These are phyloP conservation scores for Erodium trifolium DNA, from an alignment of 441 rosid species.

Conservation along the genomic window DNA sequence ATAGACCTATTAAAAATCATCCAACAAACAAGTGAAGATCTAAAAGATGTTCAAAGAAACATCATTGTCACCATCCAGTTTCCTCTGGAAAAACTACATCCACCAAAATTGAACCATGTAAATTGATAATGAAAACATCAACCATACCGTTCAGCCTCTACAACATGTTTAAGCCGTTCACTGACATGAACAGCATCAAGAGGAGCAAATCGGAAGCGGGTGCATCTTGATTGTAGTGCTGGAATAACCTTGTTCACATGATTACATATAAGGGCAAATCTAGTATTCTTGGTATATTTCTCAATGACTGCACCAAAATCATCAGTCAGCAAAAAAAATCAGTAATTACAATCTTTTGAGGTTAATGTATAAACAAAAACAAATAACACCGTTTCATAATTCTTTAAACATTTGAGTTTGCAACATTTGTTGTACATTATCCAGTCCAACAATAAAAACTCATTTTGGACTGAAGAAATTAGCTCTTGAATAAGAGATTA, in stretches of 20 bases:
- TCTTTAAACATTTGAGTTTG: neutral
- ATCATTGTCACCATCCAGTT: neutral
- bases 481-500: neutral
- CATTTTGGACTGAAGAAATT: neutral
- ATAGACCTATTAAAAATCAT: neutral
- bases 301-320: conserved; percentile 57
- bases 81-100: neutral
- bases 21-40: conserved; percentile 12
- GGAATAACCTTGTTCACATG: conserved; percentile 96
- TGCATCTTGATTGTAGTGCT: conserved; percentile 92
- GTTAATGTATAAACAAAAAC: neutral
- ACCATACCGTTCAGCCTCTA: conserved; percentile 68
- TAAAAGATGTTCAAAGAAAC: conserved; percentile 2
- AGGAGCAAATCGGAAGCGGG: conserved; percentile 92
- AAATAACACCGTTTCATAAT: neutral
- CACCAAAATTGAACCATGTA: neutral
- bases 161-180: conserved; percentile 77
- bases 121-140: conserved; percentile 12
- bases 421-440: too few relatives aligned
- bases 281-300: conserved; percentile 87
- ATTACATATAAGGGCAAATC: conserved; percentile 90
- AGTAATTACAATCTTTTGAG: neutral
- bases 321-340: neutral
- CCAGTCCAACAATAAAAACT: too few relatives aligned
- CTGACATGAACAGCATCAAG: conserved; percentile 66